Evolutionary conservation across 257 asterid genomes (phyloP).

Genomic region (Nicotiana sylvestris): DNA sequence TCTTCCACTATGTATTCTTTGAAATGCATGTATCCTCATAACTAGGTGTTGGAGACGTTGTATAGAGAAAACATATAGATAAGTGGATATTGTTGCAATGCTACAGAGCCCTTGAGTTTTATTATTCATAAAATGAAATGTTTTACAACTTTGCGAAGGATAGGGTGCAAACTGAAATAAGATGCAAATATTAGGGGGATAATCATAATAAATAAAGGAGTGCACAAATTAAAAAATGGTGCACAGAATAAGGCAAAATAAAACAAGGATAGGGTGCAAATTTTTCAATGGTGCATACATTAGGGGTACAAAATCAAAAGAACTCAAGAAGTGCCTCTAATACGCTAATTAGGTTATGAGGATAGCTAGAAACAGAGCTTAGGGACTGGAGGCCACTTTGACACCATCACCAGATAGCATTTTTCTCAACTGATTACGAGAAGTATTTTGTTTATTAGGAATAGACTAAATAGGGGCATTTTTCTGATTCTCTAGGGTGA

Average conservation of each 20-base stretch:
- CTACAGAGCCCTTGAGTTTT: not conserved
- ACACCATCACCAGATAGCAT: not conserved
- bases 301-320: not conserved
- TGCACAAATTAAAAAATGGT: not conserved
- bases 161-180: not conserved
- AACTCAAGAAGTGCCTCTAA: conserved; percentile 3
- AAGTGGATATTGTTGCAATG: not conserved
- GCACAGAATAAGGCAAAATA: not conserved
- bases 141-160: not conserved
- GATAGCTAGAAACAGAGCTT: not conserved
- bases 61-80: not conserved
- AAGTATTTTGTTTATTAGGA: not conserved
- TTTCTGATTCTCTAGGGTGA: not conserved
- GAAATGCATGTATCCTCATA: not conserved
- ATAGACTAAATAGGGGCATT: not conserved
- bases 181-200: not conserved
- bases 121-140: not conserved
- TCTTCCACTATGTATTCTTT: not conserved
- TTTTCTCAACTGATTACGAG: not conserved
- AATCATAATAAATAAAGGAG: not conserved
- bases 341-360: not conserved
- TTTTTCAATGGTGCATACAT: not conserved
- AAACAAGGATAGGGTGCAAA: not conserved
- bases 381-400: not conserved
- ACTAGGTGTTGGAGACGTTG: not conserved